Evolutionary conservation across 768 basidiomycete species (phyloP).

Genomic region (Sarcodon sp.): DNA sequence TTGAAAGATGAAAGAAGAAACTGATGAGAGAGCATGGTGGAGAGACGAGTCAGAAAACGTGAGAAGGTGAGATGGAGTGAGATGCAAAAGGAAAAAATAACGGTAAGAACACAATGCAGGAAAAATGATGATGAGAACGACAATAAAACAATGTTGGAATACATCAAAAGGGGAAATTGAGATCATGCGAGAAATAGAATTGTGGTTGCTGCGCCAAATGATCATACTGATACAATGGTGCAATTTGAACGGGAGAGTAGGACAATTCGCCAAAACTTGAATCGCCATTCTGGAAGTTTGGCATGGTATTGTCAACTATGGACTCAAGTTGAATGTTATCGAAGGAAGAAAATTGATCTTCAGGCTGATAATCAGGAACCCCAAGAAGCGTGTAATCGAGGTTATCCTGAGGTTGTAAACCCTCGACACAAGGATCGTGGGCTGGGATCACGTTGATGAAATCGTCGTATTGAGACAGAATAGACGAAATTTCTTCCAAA

Average conservation of each 20-base stretch:
- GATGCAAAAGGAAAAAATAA: not conserved
- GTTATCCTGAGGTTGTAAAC: too few species aligned
- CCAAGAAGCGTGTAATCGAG: too few species aligned
- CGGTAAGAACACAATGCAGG: not conserved
- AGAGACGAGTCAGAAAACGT: not conserved
- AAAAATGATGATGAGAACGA: not conserved
- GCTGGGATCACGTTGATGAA: too few species aligned
- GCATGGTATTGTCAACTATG: too few species aligned
- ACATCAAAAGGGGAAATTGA: not conserved
- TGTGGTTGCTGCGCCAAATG: too few species aligned
- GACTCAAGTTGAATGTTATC: too few species aligned
- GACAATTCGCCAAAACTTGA: not conserved
- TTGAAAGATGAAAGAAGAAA: not conserved
- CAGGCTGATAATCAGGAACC: too few species aligned
- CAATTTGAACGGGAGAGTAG: not conserved
- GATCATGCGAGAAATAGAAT: not conserved
- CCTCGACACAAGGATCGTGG: too few species aligned
- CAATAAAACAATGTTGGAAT: not conserved
- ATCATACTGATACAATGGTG: not conserved
- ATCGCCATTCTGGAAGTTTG: not conserved
- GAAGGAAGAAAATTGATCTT: too few species aligned
- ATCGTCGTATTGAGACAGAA: too few species aligned
- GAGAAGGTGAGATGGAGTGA: not conserved
- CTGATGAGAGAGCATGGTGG: not conserved
- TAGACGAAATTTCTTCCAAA: too few species aligned